Percentiles rank a stretch among this genome's conserved stretches.
Conservation (phyloP, 2,329 filamentous ascomycete species). For the Fusarium secorum region DNA sequence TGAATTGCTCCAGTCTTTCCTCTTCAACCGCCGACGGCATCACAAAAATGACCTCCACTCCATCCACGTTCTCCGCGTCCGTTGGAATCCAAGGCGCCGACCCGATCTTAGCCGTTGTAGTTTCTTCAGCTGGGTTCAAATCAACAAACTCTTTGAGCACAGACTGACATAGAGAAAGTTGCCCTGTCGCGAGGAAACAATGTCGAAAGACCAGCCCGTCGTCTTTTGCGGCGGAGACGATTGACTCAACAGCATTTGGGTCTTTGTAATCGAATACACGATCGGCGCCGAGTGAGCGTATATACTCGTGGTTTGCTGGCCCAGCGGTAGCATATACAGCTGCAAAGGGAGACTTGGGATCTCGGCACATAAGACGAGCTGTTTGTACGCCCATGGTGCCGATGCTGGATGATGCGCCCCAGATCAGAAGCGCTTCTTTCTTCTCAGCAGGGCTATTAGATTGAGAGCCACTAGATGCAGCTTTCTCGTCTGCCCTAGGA, state of each 20-base stretch:
- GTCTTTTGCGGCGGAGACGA: slow-evolving; percentile 47
- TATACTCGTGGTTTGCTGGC: slow-evolving; percentile 44
- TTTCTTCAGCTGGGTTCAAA: background rate
- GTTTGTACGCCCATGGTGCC: slow-evolving; percentile 55
- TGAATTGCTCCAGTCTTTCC: slow-evolving; percentile 49
- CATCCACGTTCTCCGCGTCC: slow-evolving; percentile 41
- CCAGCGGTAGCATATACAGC: slow-evolving; percentile 55
- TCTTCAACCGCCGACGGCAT: slow-evolving; percentile 46
- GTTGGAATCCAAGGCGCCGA: slow-evolving; percentile 49
- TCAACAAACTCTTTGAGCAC: slow-evolving; percentile 48
- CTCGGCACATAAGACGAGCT: slow-evolving; percentile 47
- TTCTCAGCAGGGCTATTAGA: too few species aligned
- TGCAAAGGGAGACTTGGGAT: slow-evolving; percentile 44
- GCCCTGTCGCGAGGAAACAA: slow-evolving; percentile 53
- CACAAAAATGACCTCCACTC: slow-evolving; percentile 51
- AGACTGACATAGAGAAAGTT: slow-evolving; percentile 47
- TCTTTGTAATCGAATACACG: slow-evolving; percentile 54
- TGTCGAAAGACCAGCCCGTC: slow-evolving; percentile 50
- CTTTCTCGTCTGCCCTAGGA: too few species aligned
- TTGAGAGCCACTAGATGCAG: too few species aligned
- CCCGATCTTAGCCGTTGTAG: slow-evolving; percentile 45
- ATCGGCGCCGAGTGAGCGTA: slow-evolving; percentile 48
- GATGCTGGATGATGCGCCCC: slow-evolving; percentile 56
- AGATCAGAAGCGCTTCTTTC: slow-evolving; percentile 50
- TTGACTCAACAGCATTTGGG: slow-evolving; percentile 39